Evolutionary conservation across 2,329 filamentous ascomycete genomes (phyloP), one percentile per base, ranked within the genome.

Genomic region (Aspergillus transmontanensis): DNA sequence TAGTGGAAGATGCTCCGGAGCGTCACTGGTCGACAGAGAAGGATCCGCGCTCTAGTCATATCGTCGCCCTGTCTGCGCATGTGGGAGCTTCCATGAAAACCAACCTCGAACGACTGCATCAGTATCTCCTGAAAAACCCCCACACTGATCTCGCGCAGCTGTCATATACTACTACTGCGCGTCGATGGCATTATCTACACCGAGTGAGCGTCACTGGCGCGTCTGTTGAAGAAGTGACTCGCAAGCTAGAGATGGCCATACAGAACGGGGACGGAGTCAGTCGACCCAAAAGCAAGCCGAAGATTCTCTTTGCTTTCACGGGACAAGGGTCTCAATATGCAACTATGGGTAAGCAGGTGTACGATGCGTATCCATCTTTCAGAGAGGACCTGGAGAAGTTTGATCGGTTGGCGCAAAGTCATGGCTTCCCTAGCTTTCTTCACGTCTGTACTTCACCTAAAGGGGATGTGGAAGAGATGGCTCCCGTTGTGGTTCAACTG

Each of bases 91-190:
- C 34, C 12, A 6, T 36, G 34, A 36, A 14, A 36, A 16, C 34
- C 34, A 36, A 36, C 34, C 34, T 36, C 12, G 34, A 36, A 36
- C 34, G 34, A 36, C 12, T 36, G 34, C 34, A 36, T 36, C 34
- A 6, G 34, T 36, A 36, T 36, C 14, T 36, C 34, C 5, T 36
- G 34, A 36, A 50, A 30, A 19, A 30, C 14, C 26, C n/a, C 19
- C 23, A 16, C 26, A 50, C 14, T 16, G 86, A 89, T 0, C 71
- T 90, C 1, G 79, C 83, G 1, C 78, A 86, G 63, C 76, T 91
- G 1, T 84, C 88, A 0, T 91, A 90, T 75, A 89, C 87, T 1
- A 87, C 86, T 0, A 90, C 87, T 11, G 89, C 89, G 16, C 76
- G 81, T n/a, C 76, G 80, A 1, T 64, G 71, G 6, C 80, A 82